phyloP scores from a whole-genome alignment of 169 alveolate species.

The Perkinsus chesapeaki region DNA sequence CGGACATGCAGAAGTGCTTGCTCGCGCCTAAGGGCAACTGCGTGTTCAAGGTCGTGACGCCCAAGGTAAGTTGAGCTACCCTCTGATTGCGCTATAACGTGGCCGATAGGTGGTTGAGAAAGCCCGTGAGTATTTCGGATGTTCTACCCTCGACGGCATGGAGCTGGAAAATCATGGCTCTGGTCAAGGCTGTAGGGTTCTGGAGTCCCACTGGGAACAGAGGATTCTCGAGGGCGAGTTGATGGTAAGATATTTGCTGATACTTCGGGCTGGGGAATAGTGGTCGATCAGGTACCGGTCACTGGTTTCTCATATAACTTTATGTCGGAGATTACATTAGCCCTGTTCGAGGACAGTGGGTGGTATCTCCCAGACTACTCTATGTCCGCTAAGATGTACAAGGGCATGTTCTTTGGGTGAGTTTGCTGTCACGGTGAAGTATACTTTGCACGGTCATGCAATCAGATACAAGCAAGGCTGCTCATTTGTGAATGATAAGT shows the following conservation, averaged over 20 bases:
- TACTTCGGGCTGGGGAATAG: background rate
- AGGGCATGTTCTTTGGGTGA: background rate
- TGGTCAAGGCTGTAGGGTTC: background rate
- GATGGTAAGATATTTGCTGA: background rate
- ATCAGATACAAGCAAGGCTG: background rate
- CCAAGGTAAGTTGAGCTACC: background rate
- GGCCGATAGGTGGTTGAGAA: background rate
- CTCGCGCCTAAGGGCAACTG: background rate
- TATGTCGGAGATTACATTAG: background rate
- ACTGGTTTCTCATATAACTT: background rate
- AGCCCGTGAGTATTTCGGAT: background rate
- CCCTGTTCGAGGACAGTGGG: background rate
- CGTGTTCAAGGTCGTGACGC: background rate
- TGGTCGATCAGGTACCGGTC: background rate
- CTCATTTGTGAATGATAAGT: background rate
- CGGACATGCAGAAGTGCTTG: background rate
- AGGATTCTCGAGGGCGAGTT: background rate
- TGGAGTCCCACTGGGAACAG: background rate
- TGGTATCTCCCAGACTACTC: background rate
- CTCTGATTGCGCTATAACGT: too few relatives aligned
- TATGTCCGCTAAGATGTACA: background rate
- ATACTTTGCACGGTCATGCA: background rate
- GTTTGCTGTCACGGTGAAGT: background rate
- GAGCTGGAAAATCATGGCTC: background rate
- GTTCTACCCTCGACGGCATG: background rate